Evolutionary conservation across 352 stramenopile genomes (phyloP), one percentile per base, ranked within the genome.

Genomic region (Aphanomyces cochlioides): DNA sequence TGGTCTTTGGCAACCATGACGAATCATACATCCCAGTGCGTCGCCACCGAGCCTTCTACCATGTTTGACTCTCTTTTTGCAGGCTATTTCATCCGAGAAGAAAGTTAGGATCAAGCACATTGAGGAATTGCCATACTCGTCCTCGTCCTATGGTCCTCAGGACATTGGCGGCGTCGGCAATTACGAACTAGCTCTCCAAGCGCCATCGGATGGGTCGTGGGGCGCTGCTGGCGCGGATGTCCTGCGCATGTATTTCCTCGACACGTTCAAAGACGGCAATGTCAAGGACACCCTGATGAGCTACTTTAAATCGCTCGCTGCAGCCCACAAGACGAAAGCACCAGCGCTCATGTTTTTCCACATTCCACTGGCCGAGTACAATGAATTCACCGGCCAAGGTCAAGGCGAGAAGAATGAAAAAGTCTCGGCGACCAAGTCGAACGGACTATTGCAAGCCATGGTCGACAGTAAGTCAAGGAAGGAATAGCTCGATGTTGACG

Each of bases 191-290:
- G 78, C 75, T 41, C 61, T 90, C 4, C 56, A 81, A 15, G 80
- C 80, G 36, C 82, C 82, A 4, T 38, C 45, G 0, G 61, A 74
- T 36, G 82, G 79, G 5, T 37, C 77, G 0, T 87, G 83, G 81
- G 79, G 81, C 0, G 12, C 61, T 0, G 38, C 67, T 15, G 75
- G 79, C 0, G 57, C 47, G 0, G 78, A 70, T 8, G 80, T 87
- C 3, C 84, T 89, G 41, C 80, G 78, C 38, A 86, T 90, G 81
- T 90, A 90, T 75, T 89, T 90, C 57, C 69, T 90, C 28, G 83
- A 90, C 60, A 70, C 45, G 4, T n/a, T 17, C 36, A 48, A 69
- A 48, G 83, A 85, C 65, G 79, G 85, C 64, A 84, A 74, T 73
- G 77, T 88, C 70, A 83, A 81, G 73, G 70, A 73, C 50, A 73